Conservation (phyloP, 805 yeast genomes). For the Pichia paraexigua region DNA sequence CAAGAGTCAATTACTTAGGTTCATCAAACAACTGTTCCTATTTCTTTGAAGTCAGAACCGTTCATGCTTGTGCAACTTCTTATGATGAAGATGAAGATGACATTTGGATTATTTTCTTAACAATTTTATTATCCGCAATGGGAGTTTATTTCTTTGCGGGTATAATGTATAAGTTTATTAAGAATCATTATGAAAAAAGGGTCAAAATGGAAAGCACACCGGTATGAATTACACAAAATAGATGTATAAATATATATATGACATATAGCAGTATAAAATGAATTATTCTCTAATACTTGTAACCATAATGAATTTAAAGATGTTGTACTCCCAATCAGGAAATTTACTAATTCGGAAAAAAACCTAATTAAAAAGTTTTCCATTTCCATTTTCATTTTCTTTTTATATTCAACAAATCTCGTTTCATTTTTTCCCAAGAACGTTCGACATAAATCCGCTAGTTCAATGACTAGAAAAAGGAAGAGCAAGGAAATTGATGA, state of each 20-base stretch:
- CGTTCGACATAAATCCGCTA: not conserved
- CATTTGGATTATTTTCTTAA: conserved; percentile 55
- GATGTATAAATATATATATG: no score
- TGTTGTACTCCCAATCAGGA: not conserved
- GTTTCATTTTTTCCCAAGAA: not conserved
- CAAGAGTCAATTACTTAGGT: conserved; percentile 63
- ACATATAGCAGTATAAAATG: no score
- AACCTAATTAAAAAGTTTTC: not conserved
- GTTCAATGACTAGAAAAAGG: not conserved
- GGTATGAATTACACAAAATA: not conserved
- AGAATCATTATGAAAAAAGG: conserved; percentile 10
- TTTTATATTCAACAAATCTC: not conserved
- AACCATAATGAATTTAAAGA: no score
- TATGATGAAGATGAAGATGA: conserved; percentile 57
- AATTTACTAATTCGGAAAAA: not conserved
- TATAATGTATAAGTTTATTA: conserved; percentile 28
- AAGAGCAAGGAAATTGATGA: not conserved
- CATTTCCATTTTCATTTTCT: not conserved
- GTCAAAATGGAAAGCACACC: not conserved
- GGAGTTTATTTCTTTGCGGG: conserved; percentile 39
- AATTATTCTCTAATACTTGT: no score
- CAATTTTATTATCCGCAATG: conserved; percentile 38
- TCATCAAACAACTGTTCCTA: conserved; percentile 70
- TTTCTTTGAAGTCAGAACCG: conserved; percentile 75
- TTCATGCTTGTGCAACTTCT: conserved; percentile 80